Evolutionary conservation across 352 stramenopile genomes (phyloP), one percentile per base, ranked within the genome.

Genomic region (Aphanomyces euteiches): DNA sequence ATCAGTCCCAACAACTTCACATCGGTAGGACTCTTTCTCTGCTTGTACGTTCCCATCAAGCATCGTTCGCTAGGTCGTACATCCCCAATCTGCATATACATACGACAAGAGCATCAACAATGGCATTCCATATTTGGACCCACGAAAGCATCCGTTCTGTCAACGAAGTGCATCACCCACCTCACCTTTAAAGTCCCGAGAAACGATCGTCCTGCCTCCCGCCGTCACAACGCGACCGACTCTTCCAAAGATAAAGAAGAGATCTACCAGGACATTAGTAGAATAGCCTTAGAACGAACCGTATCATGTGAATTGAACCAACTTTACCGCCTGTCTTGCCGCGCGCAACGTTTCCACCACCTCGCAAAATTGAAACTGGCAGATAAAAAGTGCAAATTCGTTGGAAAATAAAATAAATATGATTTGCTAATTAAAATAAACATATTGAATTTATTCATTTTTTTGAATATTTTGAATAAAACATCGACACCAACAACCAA

Each of bases 91-190:
- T 4, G 43, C 40, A 3, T 69, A 69, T 21, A 38, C 38, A 7
- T 69, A 69, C 50, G 63, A 69, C 50, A 69, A 69, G 50, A 69
- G 79, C 1, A 80, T 90, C 47, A 88, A 88, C 65, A 73, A 81
- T 15, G 80, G 78, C 5, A 66, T 82, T 43, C 75, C 85, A 36
- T 90, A 89, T 60, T 58, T 89, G 10, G 76, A 89, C 64, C 78
- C 81, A 34, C 83, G 80, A 73, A 75, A 79, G n/a, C 89, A 89
- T 69, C 82, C 83, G 3, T 89, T 85, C 82, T 89, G 82, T 53
- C 87, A 85, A 66, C 80, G 82, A 19, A 60, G 63, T 36, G 63
- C 63, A 28, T 28, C 28, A 69, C 47, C 50, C 59, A 69, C 28
- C 37, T 69, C 63, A 7, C 50, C 63, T n/a, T 15, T 60, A 17